These are phyloP conservation scores for Dalbergia oliveri DNA, from an alignment of 306 rosid species.

Conservation along the genomic window DNA sequence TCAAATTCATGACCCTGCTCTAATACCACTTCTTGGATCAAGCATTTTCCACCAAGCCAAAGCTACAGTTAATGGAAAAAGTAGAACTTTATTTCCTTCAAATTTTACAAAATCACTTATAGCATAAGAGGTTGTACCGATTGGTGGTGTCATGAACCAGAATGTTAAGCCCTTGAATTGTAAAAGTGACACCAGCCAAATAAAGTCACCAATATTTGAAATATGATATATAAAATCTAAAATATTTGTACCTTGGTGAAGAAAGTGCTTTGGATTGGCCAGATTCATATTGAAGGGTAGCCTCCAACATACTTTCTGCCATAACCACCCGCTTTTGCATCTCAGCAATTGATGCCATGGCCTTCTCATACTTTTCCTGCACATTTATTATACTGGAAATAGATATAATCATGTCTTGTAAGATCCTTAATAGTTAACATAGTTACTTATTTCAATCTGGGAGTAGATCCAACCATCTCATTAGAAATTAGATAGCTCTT, in stretches of 20 bases:
- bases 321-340: slow-evolving; percentile 82
- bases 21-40: not conserved
- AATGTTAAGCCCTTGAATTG: not conserved
- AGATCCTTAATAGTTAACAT: slow-evolving; percentile 44
- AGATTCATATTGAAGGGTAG: slow-evolving; percentile 94
- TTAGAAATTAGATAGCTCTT: slow-evolving; percentile 20
- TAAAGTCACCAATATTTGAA: not conserved
- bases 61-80: too few species aligned
- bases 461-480: slow-evolving; percentile 15
- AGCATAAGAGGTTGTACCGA: too few species aligned
- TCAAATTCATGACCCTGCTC: too few species aligned
- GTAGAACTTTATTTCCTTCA: not conserved
- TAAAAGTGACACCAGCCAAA: too few species aligned
- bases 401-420: slow-evolving; percentile 52
- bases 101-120: not conserved
- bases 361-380: slow-evolving; percentile 94
- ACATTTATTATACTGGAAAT: slow-evolving; percentile 49
- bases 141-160: not conserved
- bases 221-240: slow-evolving; percentile 21
- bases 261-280: slow-evolving; percentile 84
- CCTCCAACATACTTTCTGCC: slow-evolving; percentile 95
- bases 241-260: slow-evolving; percentile 75
- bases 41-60: not conserved
- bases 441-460: slow-evolving; percentile 35
- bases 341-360: slow-evolving; percentile 72